phyloP scores from a whole-genome alignment of 495 filamentous ascomycete genomes.

The Aspergillus incahuasiensis region DNA sequence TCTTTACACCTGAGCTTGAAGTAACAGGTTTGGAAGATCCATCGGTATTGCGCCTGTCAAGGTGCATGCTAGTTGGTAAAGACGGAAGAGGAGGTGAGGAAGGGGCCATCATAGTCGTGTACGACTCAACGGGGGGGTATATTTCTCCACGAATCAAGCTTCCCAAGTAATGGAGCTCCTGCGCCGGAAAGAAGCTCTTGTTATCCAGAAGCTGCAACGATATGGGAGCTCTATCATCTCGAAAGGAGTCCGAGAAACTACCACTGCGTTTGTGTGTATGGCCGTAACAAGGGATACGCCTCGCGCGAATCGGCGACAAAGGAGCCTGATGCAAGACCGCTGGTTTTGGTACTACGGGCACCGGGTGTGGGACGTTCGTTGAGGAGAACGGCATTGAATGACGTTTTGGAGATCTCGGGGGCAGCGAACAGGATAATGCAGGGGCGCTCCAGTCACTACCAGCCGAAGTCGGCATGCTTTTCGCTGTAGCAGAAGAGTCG shows the following conservation, averaged over 20 bases:
- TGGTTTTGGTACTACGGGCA: constrained; percentile 34
- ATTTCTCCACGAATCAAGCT: constrained; percentile 80
- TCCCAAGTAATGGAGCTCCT: constrained; percentile 68
- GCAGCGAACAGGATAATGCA: constrained; percentile 79
- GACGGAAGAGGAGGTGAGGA: constrained; percentile 49
- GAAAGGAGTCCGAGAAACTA: constrained; percentile 81
- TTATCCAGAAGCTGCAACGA: constrained; percentile 39
- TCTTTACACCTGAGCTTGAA: constrained; percentile 68
- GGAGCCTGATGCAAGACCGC: constrained; percentile 21
- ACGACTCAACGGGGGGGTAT: constrained; percentile 69
- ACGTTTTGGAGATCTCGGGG: constrained; percentile 54
- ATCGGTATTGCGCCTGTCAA: constrained; percentile 34
- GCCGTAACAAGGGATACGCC: constrained; percentile 36
- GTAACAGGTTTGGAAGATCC: constrained; percentile 28
- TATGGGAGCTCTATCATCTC: constrained; percentile 64
- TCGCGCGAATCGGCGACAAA: constrained; percentile 25
- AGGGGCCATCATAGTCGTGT: constrained; percentile 66
- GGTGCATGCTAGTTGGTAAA: constrained; percentile 15
- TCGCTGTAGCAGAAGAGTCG: constrained; percentile 39
- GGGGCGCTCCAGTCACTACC: constrained; percentile 57
- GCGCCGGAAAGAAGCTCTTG: constrained; percentile 36
- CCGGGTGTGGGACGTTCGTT: constrained; percentile 59
- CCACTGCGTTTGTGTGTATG: constrained; percentile 66
- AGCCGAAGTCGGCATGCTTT: constrained; percentile 41
- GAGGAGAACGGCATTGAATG: constrained; percentile 37